phyloP scores from a whole-genome alignment of 345 rosid species.

The Pugionium dolabratum region DNA sequence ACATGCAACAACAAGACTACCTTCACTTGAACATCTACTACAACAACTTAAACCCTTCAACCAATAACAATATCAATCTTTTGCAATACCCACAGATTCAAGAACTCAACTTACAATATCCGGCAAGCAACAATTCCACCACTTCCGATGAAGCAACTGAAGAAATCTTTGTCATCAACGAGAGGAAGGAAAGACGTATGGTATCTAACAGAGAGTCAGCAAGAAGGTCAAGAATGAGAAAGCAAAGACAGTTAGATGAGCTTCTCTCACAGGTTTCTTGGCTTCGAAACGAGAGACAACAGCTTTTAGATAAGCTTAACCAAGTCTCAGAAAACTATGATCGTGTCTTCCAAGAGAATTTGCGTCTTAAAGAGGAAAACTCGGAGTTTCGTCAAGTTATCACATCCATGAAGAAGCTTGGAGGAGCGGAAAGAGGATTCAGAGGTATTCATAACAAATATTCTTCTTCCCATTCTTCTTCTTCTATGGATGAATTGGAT shows the following conservation, averaged over 20 bases:
- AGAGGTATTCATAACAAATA: slow-evolving; percentile 3
- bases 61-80: slow-evolving; percentile 40
- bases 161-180: slow-evolving; percentile 64
- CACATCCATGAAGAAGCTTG: slow-evolving; percentile 53
- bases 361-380: slow-evolving; percentile 70
- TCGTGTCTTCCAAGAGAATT: slow-evolving; percentile 59
- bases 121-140: slow-evolving; percentile 73
- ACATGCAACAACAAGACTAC: slow-evolving; percentile 42
- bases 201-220: slow-evolving; percentile 95
- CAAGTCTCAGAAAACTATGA: slow-evolving; percentile 61
- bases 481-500: slow-evolving; percentile 31
- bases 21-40: slow-evolving; percentile 46
- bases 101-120: slow-evolving; percentile 46
- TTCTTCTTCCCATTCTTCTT: neutral
- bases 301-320: slow-evolving; percentile 75
- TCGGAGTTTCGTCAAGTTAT: slow-evolving; percentile 64
- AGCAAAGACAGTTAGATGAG: slow-evolving; percentile 95
- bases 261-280: slow-evolving; percentile 84
- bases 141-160: slow-evolving; percentile 86
- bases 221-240: slow-evolving; percentile 90
- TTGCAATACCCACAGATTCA: slow-evolving; percentile 40
- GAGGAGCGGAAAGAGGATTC: slow-evolving; percentile 21
- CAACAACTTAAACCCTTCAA: slow-evolving; percentile 43
- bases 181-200: slow-evolving; percentile 92
- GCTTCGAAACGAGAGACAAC: slow-evolving; percentile 85